Conservation (phyloP, 495 filamentous ascomycete genomes). For the Chaetomium tenue region DNA sequence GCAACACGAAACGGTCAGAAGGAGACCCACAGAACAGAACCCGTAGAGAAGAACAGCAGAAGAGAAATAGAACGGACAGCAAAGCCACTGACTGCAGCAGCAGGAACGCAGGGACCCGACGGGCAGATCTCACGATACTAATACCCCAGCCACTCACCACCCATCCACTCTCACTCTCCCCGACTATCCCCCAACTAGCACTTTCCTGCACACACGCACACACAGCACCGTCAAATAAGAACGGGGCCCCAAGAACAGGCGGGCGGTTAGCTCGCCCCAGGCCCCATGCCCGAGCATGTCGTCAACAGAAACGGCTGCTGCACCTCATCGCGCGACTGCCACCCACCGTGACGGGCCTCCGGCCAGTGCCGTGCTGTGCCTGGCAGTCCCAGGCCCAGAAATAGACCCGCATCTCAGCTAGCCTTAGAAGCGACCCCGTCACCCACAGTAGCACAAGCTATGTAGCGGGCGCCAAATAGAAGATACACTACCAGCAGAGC, state of each 20-base stretch:
- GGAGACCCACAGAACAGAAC: slow-evolving; percentile 15
- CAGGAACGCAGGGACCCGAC: slow-evolving; percentile 8
- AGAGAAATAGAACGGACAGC: slow-evolving; percentile 5
- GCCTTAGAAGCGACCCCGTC: too few relatives aligned
- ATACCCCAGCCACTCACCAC: slow-evolving; percentile 15
- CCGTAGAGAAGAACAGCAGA: slow-evolving; percentile 2
- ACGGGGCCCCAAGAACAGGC: background rate
- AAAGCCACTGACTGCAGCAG: slow-evolving; percentile 9
- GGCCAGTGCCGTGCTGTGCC: slow-evolving; percentile 7
- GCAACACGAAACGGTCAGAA: slow-evolving; percentile 12
- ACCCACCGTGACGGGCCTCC: slow-evolving; percentile 4
- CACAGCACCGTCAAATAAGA: background rate
- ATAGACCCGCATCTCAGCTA: slow-evolving; percentile 9
- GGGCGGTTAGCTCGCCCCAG: slow-evolving; percentile 13
- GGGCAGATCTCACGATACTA: slow-evolving; percentile 21
- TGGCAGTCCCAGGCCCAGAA: background rate
- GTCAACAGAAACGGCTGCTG: background rate
- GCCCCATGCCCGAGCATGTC: background rate
- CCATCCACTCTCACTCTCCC: background rate
- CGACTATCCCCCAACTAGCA: background rate
- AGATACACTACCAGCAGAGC: background rate
- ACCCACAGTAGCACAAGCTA: background rate
- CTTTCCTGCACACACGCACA: slow-evolving; percentile 1
- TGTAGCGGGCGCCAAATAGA: slow-evolving; percentile 2
- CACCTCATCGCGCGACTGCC: slow-evolving; percentile 12